Evolutionary conservation across 2,329 filamentous ascomycete species (phyloP), one percentile per base, ranked within the genome.

Genomic region (Fonsecaea pugnacius): DNA sequence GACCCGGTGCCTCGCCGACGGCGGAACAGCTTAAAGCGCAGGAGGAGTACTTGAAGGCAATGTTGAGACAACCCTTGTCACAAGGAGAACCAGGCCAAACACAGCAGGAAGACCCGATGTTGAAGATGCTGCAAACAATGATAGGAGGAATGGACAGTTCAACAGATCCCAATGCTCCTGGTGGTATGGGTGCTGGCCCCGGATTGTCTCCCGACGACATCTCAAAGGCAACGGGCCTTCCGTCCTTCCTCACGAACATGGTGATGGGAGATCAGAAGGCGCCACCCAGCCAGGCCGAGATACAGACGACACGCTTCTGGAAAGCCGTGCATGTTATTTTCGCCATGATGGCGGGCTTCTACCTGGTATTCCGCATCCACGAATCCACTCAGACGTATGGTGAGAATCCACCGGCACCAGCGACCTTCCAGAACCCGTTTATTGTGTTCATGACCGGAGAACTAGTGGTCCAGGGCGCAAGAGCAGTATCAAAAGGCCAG

Each of bases 311-410:
- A 38, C 72, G 69, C 50, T 68, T 84, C 9, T 88, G 86, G 86
- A 83, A 84, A 58, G 73, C 85, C 24, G 72, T 87, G 9, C 87
- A 89, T 71, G 80, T 83, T 4, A 52, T 87, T 16, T 87, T 88
- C 72, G 81, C 85, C 3, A 72, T 87, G n/a, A 71, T 75, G 1
- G 76, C 87, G 24, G 85, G 83, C 0, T 69, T 83, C 46, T 89
- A 88, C 73, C 78, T 80, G 40, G 67, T 80, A 0, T 72, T 77
- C 32, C 63, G 76, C 16, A 70, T 80, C 43, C 70, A 74, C 32
- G 66, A 72, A 36, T 77, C 79, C 16, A 73, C 78, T 48, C 69
- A 73, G 33, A 71, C 73, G 52, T 80, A 75, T 60, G 78, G 78
- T 12, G 73, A 70, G 61, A 72, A 73, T 36, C 78, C 78, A 21